Conservation (phyloP, 2,329 filamentous ascomycete genomes). For the Atkinsonella texensis region DNA sequence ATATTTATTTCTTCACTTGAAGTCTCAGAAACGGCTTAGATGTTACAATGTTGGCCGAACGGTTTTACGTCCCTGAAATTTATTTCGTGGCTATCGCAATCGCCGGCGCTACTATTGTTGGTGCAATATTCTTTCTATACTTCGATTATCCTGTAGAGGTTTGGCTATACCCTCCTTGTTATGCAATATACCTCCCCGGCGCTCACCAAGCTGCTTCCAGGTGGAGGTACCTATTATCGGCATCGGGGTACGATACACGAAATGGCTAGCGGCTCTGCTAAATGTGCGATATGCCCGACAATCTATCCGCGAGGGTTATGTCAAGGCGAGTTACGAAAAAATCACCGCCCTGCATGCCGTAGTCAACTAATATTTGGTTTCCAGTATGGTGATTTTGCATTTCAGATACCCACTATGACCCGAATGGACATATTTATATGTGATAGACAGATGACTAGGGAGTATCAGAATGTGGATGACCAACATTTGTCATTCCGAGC, state of each 20-base stretch:
- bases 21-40: neutral
- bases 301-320: conserved; percentile 8
- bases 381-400: conserved; percentile 5
- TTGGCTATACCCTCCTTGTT: neutral
- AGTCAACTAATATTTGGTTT: neutral
- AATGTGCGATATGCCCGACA: conserved; percentile 8
- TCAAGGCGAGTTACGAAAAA: conserved; percentile 2
- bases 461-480: conserved; percentile 8
- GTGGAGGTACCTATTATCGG: conserved; percentile 9
- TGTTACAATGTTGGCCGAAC: neutral
- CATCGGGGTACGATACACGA: conserved; percentile 5
- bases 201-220: neutral
- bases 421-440: conserved; percentile 10
- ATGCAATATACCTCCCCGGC: neutral
- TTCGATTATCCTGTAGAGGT: conserved; percentile 7
- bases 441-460: conserved; percentile 8
- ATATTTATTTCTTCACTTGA: neutral
- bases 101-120: conserved; percentile 1
- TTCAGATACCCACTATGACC: conserved; percentile 10
- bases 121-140: conserved; percentile 1
- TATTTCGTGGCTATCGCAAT: neutral
- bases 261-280: conserved; percentile 8
- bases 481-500: conserved; percentile 8
- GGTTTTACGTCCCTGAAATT: neutral
- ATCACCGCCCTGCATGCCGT: neutral